Evolutionary conservation across 23 red algal genomes (phyloP), one percentile per base, ranked within the genome.

Genomic region (Gracilaria gracilis): DNA sequence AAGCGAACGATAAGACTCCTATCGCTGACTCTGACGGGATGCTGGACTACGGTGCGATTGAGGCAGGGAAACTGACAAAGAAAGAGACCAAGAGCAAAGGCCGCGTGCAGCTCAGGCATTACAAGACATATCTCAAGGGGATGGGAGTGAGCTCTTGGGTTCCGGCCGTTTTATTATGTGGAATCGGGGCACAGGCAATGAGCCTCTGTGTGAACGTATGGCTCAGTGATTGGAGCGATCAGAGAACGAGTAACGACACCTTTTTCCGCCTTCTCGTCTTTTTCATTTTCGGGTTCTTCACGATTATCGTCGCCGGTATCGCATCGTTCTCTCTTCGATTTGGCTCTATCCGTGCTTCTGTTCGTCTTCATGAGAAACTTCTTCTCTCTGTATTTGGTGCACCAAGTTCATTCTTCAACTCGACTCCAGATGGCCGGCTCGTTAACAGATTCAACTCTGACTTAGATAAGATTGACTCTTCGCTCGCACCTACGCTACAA

Each of bases 381-480:
- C 82, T 95, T 19, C 59, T 88, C 15, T 87, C 86, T 39, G 93
- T 98, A 15, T 89, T 98, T 49, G 75, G 91, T 76, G 91, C 96
- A 36, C 96, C 96, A 54, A 90, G 81, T 73, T 72, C 84, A 40
- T 98, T 88, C 50, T 98, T 98, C 83, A 91, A 98, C 44, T 53
- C 86, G 15, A 98, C 92, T 25, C 96, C 96, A 20, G 71, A 90
- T 31, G 96, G 96, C 23, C 85, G 96, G 58, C 69, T 98, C 27
- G 74, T 98, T 25, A 98, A 98, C 64, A 86, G 96, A 36, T 98
- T 98, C 73, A 89, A 75, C 83, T 85, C 91, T 53, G 91, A 95
- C 78, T 35, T 94, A 29, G 96, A 98, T 64, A 90, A 91, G 57
- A 81, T 98, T 47, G 86, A 91, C 57, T 80, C 58, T 50, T 75